phyloP scores from a whole-genome alignment of 495 filamentous ascomycete species.

The Lepidopterella palustris region DNA sequence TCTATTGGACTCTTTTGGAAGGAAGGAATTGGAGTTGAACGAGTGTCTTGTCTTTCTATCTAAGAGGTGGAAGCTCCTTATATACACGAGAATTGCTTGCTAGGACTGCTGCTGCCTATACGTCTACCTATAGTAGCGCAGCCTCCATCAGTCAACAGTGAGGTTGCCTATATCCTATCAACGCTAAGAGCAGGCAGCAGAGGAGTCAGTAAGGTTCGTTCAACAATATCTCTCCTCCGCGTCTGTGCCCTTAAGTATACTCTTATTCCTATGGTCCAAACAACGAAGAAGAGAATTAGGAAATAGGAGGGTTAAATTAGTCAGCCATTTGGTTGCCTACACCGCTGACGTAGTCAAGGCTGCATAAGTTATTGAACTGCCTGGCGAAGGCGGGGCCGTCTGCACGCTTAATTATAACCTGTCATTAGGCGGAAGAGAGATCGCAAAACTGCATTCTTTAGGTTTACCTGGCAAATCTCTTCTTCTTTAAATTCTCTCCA shows the following conservation, averaged over 20 bases:
- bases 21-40: too few species aligned
- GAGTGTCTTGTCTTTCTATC: too few species aligned
- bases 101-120: too few species aligned
- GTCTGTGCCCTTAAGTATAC: background rate
- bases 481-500: background rate
- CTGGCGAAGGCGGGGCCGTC: background rate
- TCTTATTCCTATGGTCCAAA: background rate
- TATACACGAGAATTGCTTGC: too few species aligned
- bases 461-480: background rate
- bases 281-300: background rate
- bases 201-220: too few species aligned
- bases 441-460: background rate
- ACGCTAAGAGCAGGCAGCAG: too few species aligned
- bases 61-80: too few species aligned
- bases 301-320: background rate
- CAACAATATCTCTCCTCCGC: too few species aligned
- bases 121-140: too few species aligned
- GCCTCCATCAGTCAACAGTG: too few species aligned
- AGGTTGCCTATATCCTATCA: too few species aligned
- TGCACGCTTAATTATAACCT: background rate
- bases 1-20: too few species aligned
- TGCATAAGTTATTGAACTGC: background rate
- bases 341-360: background rate
- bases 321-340: background rate
- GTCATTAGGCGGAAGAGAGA: background rate